phyloP scores from a whole-genome alignment of 257 asterid genomes.

The Jacaranda copaia region DNA sequence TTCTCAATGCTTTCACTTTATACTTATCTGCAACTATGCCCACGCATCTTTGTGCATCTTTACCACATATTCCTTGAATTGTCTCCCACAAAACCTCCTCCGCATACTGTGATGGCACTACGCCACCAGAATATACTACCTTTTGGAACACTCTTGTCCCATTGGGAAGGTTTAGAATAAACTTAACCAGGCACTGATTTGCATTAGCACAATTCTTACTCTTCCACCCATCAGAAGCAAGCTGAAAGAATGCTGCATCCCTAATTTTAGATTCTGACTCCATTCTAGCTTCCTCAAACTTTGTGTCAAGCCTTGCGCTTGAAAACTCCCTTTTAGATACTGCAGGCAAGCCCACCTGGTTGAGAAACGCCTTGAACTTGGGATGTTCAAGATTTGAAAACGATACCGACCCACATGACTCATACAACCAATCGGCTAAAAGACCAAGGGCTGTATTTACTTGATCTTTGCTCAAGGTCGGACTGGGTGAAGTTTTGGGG shows the following conservation, averaged over 20 bases:
- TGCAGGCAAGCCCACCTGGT: slow-evolving; percentile 75
- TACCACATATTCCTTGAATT: slow-evolving; percentile 57
- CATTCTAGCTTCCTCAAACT: slow-evolving; percentile 67
- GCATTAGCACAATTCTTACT: slow-evolving; percentile 42
- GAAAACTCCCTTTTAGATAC: slow-evolving; percentile 59
- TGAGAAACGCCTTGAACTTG: slow-evolving; percentile 75
- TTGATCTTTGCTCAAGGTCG: slow-evolving; percentile 64
- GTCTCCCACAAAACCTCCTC: slow-evolving; percentile 80
- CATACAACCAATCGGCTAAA: slow-evolving; percentile 84
- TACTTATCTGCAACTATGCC: slow-evolving; percentile 83
- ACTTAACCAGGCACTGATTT: slow-evolving; percentile 58
- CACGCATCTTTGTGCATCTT: slow-evolving; percentile 60
- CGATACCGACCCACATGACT: slow-evolving; percentile 68
- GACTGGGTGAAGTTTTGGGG: slow-evolving; percentile 63
- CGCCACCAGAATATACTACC: slow-evolving; percentile 55
- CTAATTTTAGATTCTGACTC: slow-evolving; percentile 67
- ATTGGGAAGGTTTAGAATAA: slow-evolving; percentile 76
- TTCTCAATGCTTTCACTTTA: slow-evolving; percentile 71
- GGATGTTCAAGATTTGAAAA: slow-evolving; percentile 82
- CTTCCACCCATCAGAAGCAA: slow-evolving; percentile 81
- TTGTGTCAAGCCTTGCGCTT: slow-evolving; percentile 67
- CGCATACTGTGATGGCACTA: slow-evolving; percentile 66
- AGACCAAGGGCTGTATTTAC: slow-evolving; percentile 60
- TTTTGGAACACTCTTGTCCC: slow-evolving; percentile 74
- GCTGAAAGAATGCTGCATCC: slow-evolving; percentile 81